Percentiles rank a stretch among this genome's conserved stretches.
Conservation (phyloP, 192 early-diverging fungal species). For the Podila horticola region DNA sequence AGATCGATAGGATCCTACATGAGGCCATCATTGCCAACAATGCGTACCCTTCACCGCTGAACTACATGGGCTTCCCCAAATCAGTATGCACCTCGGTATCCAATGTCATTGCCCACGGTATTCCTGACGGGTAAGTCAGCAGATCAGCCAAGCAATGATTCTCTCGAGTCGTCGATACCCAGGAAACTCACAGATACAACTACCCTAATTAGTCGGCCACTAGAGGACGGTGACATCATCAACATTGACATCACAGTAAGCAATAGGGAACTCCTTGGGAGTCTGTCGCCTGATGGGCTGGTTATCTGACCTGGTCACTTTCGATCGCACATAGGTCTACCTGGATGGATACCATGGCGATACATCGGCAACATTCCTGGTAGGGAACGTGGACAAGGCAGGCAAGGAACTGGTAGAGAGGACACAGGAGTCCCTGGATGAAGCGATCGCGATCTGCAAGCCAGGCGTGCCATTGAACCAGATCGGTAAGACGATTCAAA, state of each 20-base stretch:
- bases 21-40: conserved; percentile 91
- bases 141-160: neutral
- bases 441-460: conserved; percentile 85
- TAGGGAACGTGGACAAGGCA: conserved; percentile 88
- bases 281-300: conserved; percentile 81
- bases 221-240: conserved; percentile 96
- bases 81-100: conserved; percentile 84
- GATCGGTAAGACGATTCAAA: conserved; percentile 76
- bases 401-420: conserved; percentile 81
- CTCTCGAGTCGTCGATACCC: neutral
- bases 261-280: conserved; percentile 42
- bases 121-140: conserved; percentile 76
- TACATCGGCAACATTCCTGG: conserved; percentile 90
- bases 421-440: conserved; percentile 86
- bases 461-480: conserved; percentile 75
- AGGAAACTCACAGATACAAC: conserved; percentile 47
- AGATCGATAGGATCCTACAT: conserved; percentile 95
- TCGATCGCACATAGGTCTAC: conserved; percentile 78
- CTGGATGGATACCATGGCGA: conserved; percentile 94
- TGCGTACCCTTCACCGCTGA: conserved; percentile 95
- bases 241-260: conserved; percentile 89
- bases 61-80: conserved; percentile 97
- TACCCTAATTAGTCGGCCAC: conserved; percentile 67
- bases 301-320: conserved; percentile 71
- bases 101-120: conserved; percentile 95